Percentiles rank a stretch among this genome's conserved stretches.
These are phyloP conservation scores for Pueraria montana DNA, from an alignment of 306 rosid species.

Conservation along the genomic window DNA sequence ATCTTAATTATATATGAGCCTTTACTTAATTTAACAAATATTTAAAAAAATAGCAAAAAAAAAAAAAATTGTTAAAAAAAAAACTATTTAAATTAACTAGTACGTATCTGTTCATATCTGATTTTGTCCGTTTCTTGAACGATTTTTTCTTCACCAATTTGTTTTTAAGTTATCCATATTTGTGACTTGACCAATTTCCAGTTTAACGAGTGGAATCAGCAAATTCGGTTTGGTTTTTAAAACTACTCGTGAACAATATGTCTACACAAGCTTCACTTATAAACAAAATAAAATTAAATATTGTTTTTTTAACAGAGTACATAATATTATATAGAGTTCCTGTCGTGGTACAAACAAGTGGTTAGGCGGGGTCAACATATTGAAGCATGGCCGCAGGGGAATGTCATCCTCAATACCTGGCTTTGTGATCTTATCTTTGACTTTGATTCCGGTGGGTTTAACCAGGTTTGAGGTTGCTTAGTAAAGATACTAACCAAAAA, in stretches of 20 bases:
- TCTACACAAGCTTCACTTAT: not conserved
- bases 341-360: not conserved
- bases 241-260: not conserved
- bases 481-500: not conserved
- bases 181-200: not conserved
- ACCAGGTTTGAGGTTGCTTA: not conserved
- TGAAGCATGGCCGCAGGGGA: constrained; percentile 6
- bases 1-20: not conserved
- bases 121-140: not conserved
- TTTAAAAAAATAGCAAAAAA: not conserved
- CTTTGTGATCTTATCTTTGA: constrained; percentile 37
- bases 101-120: not conserved
- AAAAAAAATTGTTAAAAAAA: not conserved
- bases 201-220: not conserved
- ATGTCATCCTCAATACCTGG: not conserved
- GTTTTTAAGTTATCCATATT: not conserved
- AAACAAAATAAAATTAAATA: not conserved
- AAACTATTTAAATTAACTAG: not conserved
- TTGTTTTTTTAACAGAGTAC: not conserved
- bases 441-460: not conserved
- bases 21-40: not conserved
- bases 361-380: constrained; percentile 1
- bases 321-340: not conserved
- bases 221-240: not conserved
- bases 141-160: not conserved